phyloP scores from a whole-genome alignment of 2,329 filamentous ascomycete species.

The Zymoseptoria tritici region DNA sequence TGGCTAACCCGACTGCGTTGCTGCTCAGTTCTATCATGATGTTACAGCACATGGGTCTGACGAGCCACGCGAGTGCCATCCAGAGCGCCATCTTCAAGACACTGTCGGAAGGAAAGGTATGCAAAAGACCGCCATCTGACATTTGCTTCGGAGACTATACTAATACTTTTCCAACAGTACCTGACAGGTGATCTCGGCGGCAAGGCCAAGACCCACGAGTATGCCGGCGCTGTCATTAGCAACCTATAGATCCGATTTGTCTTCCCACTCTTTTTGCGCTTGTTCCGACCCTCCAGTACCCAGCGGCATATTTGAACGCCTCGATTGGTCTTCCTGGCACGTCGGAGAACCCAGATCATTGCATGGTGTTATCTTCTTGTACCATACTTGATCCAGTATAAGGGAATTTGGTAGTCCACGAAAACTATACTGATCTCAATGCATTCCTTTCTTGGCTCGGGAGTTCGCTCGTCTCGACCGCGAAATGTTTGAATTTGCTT shows the following conservation, averaged over 20 bases:
- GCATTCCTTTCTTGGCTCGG: not conserved
- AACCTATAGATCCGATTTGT: constrained; percentile 36
- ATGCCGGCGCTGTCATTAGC: constrained; percentile 82
- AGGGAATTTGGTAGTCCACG: not conserved
- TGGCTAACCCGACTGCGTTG: constrained; percentile 95
- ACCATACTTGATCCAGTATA: not conserved
- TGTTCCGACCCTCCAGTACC: not conserved
- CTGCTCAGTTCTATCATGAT: constrained; percentile 98
- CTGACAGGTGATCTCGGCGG: constrained; percentile 95
- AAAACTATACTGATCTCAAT: not conserved
- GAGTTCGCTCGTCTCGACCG: not conserved
- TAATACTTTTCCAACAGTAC: constrained; percentile 36
- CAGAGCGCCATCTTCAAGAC: constrained; percentile 94
- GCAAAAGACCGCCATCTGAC: constrained; percentile 14
- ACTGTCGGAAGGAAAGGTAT: constrained; percentile 85
- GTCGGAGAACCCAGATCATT: not conserved
- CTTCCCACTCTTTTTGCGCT: not conserved
- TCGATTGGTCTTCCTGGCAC: not conserved
- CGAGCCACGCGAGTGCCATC: constrained; percentile 75
- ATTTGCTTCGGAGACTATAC: not conserved
- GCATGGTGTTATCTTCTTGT: not conserved
- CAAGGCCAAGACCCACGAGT: constrained; percentile 92
- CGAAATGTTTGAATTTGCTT: no score
- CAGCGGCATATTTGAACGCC: not conserved
- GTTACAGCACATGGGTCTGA: constrained; percentile 95